Base-by-base conservation (phyloP, 83 land plant species). In the Picea abies region DNA sequence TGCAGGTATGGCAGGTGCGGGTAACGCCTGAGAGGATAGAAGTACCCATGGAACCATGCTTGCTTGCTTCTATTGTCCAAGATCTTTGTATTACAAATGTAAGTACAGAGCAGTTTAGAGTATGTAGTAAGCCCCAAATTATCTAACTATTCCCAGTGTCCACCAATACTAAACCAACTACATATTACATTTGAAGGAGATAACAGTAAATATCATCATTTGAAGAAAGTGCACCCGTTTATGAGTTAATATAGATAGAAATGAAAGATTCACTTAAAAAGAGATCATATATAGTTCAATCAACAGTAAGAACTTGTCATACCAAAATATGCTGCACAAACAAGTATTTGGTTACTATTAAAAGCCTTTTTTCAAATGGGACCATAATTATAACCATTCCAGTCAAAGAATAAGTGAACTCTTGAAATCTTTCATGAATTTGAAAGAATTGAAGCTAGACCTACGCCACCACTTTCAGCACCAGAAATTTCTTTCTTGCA, bases 401-500 rank as follows among this genome's bases (percentile, higher is more conserved):
- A 47, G 52, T 12, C 25, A 37, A 72, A 39, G 20, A 39, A 41
- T 47, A 72, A 49, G 52, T 19, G 19, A 19, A 3, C 20, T 47
- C 52, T 9, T 49, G 56, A 72, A n/a, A 41, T 41, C 52, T 17
- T 72, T 72, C 52, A 72, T 44, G 76, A 72, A 72, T 41, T 72
- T 72, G 76, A 72, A 72, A 72, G 76, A 41, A 72, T 41, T 44
- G 76, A 72, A 41, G 76, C 76, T 44, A 72, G 56, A 35, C 76
- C 76, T 72, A 41, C 16, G 23, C 76, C 76, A 7, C 76, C 76
- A 72, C 44, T 72, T 72, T 72, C 76, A 72, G 76, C 76, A 72
- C 76, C 12, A 16, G 44, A 20, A 3, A 17, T n/a, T 72, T 72
- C 76, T 72, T 72, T 72, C 76, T 72, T 72, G 0, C 22, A 41